A percentile compares a stretch with the other conserved stretches of the same genome.
These are phyloP conservation scores for Coemansia sp. DNA, from an alignment of 192 early-diverging fungal genomes.

Conservation along the genomic window DNA sequence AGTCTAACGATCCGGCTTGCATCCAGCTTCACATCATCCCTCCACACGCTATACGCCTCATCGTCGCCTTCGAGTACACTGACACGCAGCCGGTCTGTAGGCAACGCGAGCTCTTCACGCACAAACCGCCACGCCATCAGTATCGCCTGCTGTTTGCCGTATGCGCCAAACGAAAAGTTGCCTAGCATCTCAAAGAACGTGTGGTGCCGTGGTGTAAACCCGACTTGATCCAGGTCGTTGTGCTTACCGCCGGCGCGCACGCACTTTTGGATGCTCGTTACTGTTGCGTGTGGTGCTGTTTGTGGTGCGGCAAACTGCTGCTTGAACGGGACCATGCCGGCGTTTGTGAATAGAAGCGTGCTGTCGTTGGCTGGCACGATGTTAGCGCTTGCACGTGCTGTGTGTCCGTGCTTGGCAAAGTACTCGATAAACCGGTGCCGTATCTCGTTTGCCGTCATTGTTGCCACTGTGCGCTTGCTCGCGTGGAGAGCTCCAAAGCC, in stretches of 20 bases:
- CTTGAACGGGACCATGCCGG: conserved; percentile 98
- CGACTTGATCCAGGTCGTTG: conserved; percentile 98
- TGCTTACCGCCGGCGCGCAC: conserved; percentile 98
- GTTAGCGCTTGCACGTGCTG: conserved; percentile 72
- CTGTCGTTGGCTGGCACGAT: conserved; percentile 91
- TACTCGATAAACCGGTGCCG: conserved; percentile 85
- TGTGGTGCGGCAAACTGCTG: conserved; percentile 87
- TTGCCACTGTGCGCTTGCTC: conserved; percentile 9
- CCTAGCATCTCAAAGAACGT: conserved; percentile 99
- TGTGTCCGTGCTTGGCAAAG: conserved; percentile 72
- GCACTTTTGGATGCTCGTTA: conserved; percentile 96
- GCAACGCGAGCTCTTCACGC: conserved; percentile 76
- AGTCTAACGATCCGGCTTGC: conserved; percentile 79
- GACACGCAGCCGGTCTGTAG: conserved; percentile 83
- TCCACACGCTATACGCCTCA: conserved; percentile 68
- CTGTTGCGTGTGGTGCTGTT: conserved; percentile 81
- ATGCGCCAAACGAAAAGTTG: conserved; percentile 99
- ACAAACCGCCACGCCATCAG: conserved; percentile 88
- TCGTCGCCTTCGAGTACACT: conserved; percentile 89
- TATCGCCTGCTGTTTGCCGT: conserved; percentile 92
- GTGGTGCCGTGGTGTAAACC: conserved; percentile 94
- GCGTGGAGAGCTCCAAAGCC: background rate
- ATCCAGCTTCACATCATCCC: conserved; percentile 83
- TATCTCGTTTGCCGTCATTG: conserved; percentile 64
- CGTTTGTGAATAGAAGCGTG: conserved; percentile 92